Base-by-base conservation (phyloP, 208 protist genomes). In the Trypanosoma cruzi region DNA sequence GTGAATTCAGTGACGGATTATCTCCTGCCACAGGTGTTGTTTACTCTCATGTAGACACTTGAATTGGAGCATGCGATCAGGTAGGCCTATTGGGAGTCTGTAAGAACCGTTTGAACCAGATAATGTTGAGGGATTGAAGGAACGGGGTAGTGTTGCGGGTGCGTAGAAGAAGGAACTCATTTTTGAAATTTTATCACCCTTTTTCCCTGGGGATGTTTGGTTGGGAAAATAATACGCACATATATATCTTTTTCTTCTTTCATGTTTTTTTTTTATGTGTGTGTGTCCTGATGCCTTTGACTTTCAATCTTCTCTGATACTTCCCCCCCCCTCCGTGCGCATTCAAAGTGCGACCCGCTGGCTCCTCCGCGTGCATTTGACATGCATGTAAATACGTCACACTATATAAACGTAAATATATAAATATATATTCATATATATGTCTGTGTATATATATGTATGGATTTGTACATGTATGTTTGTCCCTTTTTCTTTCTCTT, bases 41-140 rank as follows among this genome's bases (percentile, higher is more conserved):
- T 73, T 22, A 73, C 68, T 11, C 64, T 64, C 40, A 65, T 73
- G 58, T 73, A 74, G 36, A 7, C 20, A n/a, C 11, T 44, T 14
- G 18, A 16, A 1, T 7, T 14, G 8, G 40, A 14, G 40, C 40
- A 16, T 44, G 40, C 1, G 18, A 14, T 16, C 18, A 1, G 40
- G 18, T 14, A 13, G 18, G 18, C 3, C 40, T 14, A 44, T 16
- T 44, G 40, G 18, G 8, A 2, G 40, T 44, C 40, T 16, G 4
- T 16, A 44, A n/a, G 40, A 16, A 14, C 40, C 13, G 40, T 44
- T 44, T 44, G 40, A 7, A 7, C 40, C 40, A 16, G 1, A 44
- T 16, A 14, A 16, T 14, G 8, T 13, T 14, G 40, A 14, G 40
- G 1, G 40, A 13, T 44, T 44, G 40, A 13, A 44, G 40, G n/a